These are phyloP conservation scores for Herpotrichia juniperi DNA, from an alignment of 2,329 filamentous ascomycete species.

Conservation along the genomic window DNA sequence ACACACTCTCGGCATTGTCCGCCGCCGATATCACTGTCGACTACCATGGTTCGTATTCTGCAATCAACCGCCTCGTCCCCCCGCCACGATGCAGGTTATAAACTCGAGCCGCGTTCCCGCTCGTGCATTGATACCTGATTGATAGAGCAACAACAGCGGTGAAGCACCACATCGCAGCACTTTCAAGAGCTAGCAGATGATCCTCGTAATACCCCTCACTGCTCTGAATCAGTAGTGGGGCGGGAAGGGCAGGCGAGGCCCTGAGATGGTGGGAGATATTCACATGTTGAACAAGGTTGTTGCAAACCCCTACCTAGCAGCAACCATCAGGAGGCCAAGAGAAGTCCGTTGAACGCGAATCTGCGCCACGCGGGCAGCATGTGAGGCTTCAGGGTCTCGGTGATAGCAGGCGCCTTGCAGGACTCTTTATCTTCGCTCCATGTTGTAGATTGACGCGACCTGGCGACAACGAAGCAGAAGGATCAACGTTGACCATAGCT, in stretches of 20 bases:
- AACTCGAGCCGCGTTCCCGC: conserved; percentile 1
- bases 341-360: not conserved
- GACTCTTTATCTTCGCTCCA: no score
- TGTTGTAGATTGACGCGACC: no score
- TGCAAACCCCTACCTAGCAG: not conserved
- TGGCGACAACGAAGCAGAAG: no score
- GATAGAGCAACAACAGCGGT: not conserved
- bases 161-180: not conserved
- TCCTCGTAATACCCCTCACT: not conserved
- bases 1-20: not conserved
- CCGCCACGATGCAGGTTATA: conserved; percentile 11
- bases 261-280: not conserved
- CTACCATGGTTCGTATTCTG: conserved; percentile 8
- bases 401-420: no score
- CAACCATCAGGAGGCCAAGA: not conserved
- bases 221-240: not conserved
- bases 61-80: not conserved
- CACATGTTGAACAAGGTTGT: conserved; percentile 6
- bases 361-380: conserved; percentile 5
- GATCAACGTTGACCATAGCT: no score
- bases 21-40: not conserved
- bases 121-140: conserved; percentile 2
- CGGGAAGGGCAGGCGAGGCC: not conserved
- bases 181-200: not conserved
- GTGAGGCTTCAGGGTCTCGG: conserved; percentile 3